A percentile compares a stretch with the other conserved stretches of the same genome.
These are phyloP conservation scores for Daucus carota DNA, from an alignment of 129 eudicot species.

Conservation along the genomic window DH1_v3.0 NC_030387.2:424501-425000, in stretches of 20 bases:
- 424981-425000: conserved; percentile 27
- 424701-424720: not conserved
- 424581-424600: too few relatives aligned
- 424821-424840: not conserved
- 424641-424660: too few relatives aligned
- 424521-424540: too few relatives aligned
- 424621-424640: too few relatives aligned
- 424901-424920: too few relatives aligned
- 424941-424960: conserved; percentile 22
- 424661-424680: not conserved
- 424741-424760: not conserved
- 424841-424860: not conserved
- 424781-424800: not conserved
- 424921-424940: conserved; percentile 36
- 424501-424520: too few relatives aligned
- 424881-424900: not conserved
- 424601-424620: too few relatives aligned
- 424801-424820: not conserved
- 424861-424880: not conserved
- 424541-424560: not conserved
- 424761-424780: not conserved
- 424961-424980: conserved; percentile 22
- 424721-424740: not conserved
- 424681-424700: not conserved
- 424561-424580: not conserved